Conservation (phyloP, 305 asterid species). For the Fraxinus floribunda region DNA sequence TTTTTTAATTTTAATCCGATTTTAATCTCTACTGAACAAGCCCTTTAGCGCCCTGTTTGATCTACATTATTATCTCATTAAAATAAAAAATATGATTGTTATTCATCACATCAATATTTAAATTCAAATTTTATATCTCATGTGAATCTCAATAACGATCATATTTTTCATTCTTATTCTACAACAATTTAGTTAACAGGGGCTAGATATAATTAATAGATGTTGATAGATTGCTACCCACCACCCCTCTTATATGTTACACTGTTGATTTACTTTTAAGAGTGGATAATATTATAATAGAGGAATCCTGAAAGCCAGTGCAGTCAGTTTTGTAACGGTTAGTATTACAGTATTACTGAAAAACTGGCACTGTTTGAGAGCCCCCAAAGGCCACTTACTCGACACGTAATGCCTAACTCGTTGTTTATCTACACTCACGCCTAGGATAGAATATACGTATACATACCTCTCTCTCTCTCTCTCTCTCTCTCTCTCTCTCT, state of each 20-base stretch:
- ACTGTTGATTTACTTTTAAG: neutral
- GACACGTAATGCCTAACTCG: constrained; percentile 15
- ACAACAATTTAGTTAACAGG: no score
- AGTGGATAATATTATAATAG: neutral
- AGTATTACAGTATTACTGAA: neutral
- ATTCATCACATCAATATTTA: no score
- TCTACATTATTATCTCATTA: no score
- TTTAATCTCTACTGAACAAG: no score
- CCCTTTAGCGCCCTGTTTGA: no score
- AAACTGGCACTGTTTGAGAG: constrained; percentile 11
- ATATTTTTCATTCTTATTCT: no score
- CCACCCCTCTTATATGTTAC: neutral
- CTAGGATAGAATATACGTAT: neutral
- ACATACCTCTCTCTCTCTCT: neutral
- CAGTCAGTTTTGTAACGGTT: constrained; percentile 4
- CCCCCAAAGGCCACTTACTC: constrained; percentile 15
- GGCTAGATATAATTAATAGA: neutral
- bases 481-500: neutral
- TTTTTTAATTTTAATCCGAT: no score
- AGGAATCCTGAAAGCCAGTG: neutral
- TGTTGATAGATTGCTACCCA: neutral
- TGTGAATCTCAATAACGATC: no score
- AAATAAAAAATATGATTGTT: no score
- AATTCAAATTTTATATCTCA: no score
- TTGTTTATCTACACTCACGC: constrained; percentile 27